Base-by-base conservation (phyloP, 2,329 filamentous ascomycete species). In the Monosporascus ibericus region DNA sequence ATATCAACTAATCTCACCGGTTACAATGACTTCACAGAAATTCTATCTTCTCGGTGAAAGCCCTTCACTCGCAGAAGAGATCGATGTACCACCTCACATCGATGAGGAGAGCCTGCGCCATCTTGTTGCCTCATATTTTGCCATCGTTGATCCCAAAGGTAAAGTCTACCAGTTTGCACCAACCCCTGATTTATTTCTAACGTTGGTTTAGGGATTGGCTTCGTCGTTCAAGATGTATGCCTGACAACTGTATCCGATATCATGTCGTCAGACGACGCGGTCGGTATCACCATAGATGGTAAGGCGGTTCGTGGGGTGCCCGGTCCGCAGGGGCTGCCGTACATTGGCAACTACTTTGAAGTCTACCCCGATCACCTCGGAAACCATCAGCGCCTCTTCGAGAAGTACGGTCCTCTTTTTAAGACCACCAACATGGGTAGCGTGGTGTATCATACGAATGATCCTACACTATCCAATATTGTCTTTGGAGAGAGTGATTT, bases 291-390 rank as follows among this genome's bases (percentile, higher is more conserved):
- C 5, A 70, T 81, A 17, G 77, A 80, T 52, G 76, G 77, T 22
- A 70, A 76, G 38, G 60, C 68, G 4, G 73, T 81, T 6, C 75
- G 73, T 1, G 68, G 75, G 2, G 65, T 82, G 11, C 80, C 77
- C 2, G 79, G 80, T 0, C 76, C 79, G 5, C 65, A 63, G 18
- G 74, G 71, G 5, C 65, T 77, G 1, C 75, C 76, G 2, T 68
- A 74, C n/a, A 65, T 82, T 3, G 80, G 80, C 20, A 80, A 75
- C 58, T 78, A 74, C 64, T 76, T 77, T 44, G 77, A 82, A 54
- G 64, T 82, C 9, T 83, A 73, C 58, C 80, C 80, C 0, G 80
- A 83, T 55, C 78, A 80, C 53, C 69, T 83, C 1, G 79, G 80
- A 3, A 82, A 82, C 63, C 75, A 80, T 52, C 72, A 80, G 46